phyloP scores from a whole-genome alignment of 192 early-diverging fungal genomes.

The Entomortierella beljakovae region DNA sequence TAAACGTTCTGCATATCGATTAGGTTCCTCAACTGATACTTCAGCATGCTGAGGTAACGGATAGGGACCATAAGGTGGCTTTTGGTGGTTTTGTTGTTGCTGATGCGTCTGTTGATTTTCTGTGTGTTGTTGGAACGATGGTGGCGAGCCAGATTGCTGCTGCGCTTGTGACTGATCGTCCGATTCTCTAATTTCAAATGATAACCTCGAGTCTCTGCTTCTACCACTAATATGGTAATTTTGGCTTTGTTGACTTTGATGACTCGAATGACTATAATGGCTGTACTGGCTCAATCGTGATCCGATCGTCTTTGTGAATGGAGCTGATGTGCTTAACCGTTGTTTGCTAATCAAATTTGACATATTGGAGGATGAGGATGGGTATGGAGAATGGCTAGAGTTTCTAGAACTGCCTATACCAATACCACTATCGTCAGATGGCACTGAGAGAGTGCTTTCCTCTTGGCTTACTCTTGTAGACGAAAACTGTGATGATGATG shows the following conservation, averaged over 20 bases:
- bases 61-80: not conserved
- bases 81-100: not conserved
- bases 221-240: slow-evolving; percentile 34
- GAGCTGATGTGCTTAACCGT: slow-evolving; percentile 5
- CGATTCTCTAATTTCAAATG: slow-evolving; percentile 22
- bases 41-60: slow-evolving; percentile 27
- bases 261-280: slow-evolving; percentile 42
- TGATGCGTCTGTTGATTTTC: not conserved
- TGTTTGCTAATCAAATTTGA: not conserved
- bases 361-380: not conserved
- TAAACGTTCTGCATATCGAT: slow-evolving; percentile 37
- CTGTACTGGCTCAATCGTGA: slow-evolving; percentile 38
- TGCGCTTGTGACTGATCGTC: not conserved
- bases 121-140: slow-evolving; percentile 1
- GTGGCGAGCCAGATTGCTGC: not conserved
- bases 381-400: not conserved
- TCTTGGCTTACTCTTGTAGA: slow-evolving; percentile 14
- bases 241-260: slow-evolving; percentile 41
- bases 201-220: slow-evolving; percentile 32
- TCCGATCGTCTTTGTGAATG: slow-evolving; percentile 18
- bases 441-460: slow-evolving; percentile 5
- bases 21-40: slow-evolving; percentile 50
- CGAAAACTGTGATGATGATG: slow-evolving; percentile 1
- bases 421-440: not conserved
- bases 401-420: not conserved